Base-by-base conservation (phyloP, 1,139 yeast genomes). In the Nakaseomyces delphensis region DNA sequence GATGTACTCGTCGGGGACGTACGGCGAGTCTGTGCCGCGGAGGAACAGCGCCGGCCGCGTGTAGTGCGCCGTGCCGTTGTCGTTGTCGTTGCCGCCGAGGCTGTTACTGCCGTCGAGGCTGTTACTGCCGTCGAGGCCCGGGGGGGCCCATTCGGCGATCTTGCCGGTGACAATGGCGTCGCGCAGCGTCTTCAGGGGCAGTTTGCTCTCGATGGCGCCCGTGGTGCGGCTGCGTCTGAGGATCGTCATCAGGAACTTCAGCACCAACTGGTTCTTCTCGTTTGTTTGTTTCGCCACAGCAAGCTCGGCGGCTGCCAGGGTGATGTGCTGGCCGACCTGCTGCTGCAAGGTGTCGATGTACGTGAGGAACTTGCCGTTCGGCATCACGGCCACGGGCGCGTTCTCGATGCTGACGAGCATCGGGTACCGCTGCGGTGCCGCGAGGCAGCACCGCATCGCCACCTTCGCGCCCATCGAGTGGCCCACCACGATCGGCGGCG, bases 391-490 rank as follows among this genome's bases (percentile, higher is more conserved):
- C 0, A 84, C 74, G 0, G 98, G 98, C 0, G 96, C 87, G 60
- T 87, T 91, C 57, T 91, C 98, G 3, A 91, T 95, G 3, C 91
- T 68, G 5, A 91, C 74, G 36, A 87, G 54, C 66, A 79, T 72
- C 27, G 74, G 69, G 3, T 82, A 79, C 18, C 80, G 53, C 1
- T 76, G 74, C 0, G 94, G 94, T 19, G 76, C 68, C 41, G 86
- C 70, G 47, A 91, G 67, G 0, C 89, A 81, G 3, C 84, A 69
- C 0, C 91, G 86, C 97, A 91, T 89, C 3, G 83, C 96, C 0
- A 89, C 74, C 57, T 91, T 91, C 8, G 96, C 97, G 5, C 98
- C 98, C 96, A 91, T 87, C 0, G 96, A 87, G 62, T 89, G 97
- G 1, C 98, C 98, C 20, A 91, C 70, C 18, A 91, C 51, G 15